These are phyloP conservation scores for Cryomyces antarcticus DNA, from an alignment of 495 filamentous ascomycete species.

Conservation along the genomic window DNA sequence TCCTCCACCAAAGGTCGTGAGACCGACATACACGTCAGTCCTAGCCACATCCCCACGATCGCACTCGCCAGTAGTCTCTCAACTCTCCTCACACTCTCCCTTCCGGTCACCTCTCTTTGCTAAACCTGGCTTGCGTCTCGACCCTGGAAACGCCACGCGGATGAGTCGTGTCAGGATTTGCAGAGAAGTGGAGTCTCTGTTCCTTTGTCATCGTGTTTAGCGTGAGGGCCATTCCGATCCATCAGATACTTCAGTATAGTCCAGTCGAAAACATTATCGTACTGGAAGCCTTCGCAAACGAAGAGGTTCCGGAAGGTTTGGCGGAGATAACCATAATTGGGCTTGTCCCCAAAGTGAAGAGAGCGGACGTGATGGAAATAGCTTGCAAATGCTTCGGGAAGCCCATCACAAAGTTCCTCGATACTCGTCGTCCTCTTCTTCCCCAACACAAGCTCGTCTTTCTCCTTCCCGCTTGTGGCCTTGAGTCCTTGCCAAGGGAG, in stretches of 20 bases:
- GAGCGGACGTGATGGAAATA: slow-evolving; percentile 10
- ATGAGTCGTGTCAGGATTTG: too few relatives aligned
- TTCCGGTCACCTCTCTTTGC: too few relatives aligned
- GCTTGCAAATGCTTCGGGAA: slow-evolving; percentile 6
- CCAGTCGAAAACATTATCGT: slow-evolving; percentile 12
- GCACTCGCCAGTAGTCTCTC: too few relatives aligned
- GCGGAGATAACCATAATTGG: slow-evolving; percentile 6
- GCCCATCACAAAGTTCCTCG: slow-evolving; percentile 3
- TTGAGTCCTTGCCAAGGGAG: slow-evolving; percentile 20
- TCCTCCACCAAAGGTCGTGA: too few relatives aligned
- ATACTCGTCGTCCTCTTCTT: slow-evolving; percentile 3
- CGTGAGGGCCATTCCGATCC: too few relatives aligned
- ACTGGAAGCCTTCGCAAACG: slow-evolving; percentile 4
- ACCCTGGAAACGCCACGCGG: too few relatives aligned
- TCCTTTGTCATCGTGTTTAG: too few relatives aligned
- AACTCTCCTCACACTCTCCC: too few relatives aligned
- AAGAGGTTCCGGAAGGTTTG: slow-evolving; percentile 7
- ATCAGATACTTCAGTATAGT: slow-evolving; percentile 5
- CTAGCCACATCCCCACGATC: too few relatives aligned
- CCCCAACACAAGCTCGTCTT: slow-evolving; percentile 6
- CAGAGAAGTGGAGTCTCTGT: too few relatives aligned
- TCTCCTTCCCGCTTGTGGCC: slow-evolving; percentile 1
- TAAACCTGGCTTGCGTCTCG: too few relatives aligned
- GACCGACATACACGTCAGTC: too few relatives aligned
- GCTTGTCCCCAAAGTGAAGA: slow-evolving; percentile 1